Percentiles rank a stretch among this genome's conserved stretches.
phyloP scores from a whole-genome alignment of 805 yeast genomes.

The Saccharomycopsis sp. region DNA sequence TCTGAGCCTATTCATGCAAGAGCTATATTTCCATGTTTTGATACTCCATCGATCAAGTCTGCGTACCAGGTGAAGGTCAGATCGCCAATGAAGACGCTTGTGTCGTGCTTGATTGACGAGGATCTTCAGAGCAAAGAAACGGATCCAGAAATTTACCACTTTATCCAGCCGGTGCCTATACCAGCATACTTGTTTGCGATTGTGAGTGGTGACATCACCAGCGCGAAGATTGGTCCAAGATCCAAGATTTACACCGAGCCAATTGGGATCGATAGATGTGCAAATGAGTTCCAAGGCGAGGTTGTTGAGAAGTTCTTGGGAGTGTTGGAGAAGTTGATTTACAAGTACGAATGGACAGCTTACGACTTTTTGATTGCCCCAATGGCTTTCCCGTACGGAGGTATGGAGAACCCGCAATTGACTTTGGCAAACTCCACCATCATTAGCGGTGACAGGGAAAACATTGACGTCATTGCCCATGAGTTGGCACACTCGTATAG shows the following conservation, averaged over 20 bases:
- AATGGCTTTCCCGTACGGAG: conserved; percentile 77
- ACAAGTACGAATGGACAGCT: conserved; percentile 75
- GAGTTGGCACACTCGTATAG: conserved; percentile 92
- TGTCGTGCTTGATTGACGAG: conserved; percentile 52
- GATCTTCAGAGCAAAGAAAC: conserved; percentile 21
- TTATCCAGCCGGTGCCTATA: conserved; percentile 71
- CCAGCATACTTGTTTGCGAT: conserved; percentile 79
- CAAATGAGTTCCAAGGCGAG: conserved; percentile 73
- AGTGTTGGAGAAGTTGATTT: conserved; percentile 69
- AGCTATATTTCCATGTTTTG: conserved; percentile 81
- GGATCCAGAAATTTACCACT: conserved; percentile 33
- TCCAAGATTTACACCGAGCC: conserved; percentile 80
- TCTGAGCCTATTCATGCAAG: conserved; percentile 90
- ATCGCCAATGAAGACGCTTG: conserved; percentile 61
- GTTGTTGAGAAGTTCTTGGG: conserved; percentile 65
- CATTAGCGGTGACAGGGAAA: conserved; percentile 74
- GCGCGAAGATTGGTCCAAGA: conserved; percentile 73
- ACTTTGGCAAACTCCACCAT: conserved; percentile 89
- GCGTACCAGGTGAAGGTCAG: conserved; percentile 47
- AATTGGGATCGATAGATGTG: conserved; percentile 51
- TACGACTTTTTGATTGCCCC: conserved; percentile 79
- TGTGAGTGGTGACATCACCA: conserved; percentile 71
- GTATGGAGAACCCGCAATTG: conserved; percentile 91
- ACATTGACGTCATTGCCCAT: conserved; percentile 86
- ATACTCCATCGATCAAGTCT: conserved; percentile 79